Conservation (phyloP, 495 filamentous ascomycete species). For the Mytilinidion resinicola region DNA sequence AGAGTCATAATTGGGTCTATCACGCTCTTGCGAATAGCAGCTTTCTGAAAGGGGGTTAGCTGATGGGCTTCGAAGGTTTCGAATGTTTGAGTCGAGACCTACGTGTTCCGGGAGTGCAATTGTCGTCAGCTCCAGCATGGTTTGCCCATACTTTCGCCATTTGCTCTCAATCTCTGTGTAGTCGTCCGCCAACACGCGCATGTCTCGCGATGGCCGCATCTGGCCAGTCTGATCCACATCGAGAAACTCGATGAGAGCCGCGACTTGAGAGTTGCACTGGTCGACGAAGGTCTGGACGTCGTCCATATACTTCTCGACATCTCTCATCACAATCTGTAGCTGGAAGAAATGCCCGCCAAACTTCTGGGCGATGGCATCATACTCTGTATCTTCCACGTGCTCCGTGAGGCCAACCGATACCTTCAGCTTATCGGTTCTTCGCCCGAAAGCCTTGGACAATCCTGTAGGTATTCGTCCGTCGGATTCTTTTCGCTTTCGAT, state of each 20-base stretch:
- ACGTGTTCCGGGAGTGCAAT: conserved; percentile 81
- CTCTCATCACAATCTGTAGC: conserved; percentile 81
- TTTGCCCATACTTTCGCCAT: conserved; percentile 79
- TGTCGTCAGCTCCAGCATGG: conserved; percentile 72
- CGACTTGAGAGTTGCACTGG: conserved; percentile 62
- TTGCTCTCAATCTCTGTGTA: conserved; percentile 75
- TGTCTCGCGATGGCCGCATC: conserved; percentile 1
- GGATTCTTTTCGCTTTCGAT: conserved; percentile 81
- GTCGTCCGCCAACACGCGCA: too few species aligned
- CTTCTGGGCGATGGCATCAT: conserved; percentile 64
- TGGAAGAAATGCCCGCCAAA: conserved; percentile 85
- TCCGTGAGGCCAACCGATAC: conserved; percentile 61
- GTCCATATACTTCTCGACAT: conserved; percentile 79
- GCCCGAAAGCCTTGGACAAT: conserved; percentile 78
- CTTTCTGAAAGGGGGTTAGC: conserved; percentile 46
- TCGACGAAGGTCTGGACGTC: conserved; percentile 64
- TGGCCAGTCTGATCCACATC: conserved; percentile 56
- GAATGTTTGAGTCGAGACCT: conserved; percentile 38
- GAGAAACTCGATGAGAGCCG: conserved; percentile 60
- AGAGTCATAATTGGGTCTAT: conserved; percentile 81
- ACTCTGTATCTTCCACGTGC: conserved; percentile 70
- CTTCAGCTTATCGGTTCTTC: conserved; percentile 71
- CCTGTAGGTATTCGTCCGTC: conserved; percentile 64
- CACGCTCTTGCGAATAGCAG: conserved; percentile 68
- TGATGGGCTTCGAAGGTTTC: too few species aligned